Evolutionary conservation across 2,329 filamentous ascomycete species (phyloP).

Genomic region (Chaetomium strumarium): DNA sequence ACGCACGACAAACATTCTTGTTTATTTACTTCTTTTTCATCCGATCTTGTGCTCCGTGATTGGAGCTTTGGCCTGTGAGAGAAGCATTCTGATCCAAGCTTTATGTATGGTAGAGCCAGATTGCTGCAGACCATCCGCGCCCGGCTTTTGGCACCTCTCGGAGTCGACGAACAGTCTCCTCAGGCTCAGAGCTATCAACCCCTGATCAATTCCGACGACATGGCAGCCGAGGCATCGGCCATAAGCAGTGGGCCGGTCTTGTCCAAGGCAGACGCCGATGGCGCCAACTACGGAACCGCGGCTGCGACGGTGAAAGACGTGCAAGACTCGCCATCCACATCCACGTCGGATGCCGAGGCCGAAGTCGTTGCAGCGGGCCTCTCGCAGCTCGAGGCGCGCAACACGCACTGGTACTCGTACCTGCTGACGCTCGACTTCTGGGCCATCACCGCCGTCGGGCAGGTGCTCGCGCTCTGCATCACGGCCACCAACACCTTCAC

Average conservation of each 20-base stretch:
- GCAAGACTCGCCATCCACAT: constrained; percentile 2
- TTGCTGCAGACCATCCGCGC: not conserved
- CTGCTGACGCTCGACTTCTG: constrained; percentile 83
- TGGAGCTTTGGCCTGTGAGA: constrained; percentile 1
- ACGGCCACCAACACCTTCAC: constrained; percentile 91
- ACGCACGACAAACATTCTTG: too few relatives aligned
- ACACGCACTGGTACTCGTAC: constrained; percentile 63
- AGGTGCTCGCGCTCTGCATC: constrained; percentile 82
- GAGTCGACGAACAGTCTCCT: not conserved
- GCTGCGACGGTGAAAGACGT: constrained; percentile 23
- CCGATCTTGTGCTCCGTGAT: too few relatives aligned
- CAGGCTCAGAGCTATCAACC: not conserved
- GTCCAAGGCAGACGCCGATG: constrained; percentile 28
- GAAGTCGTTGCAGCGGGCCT: constrained; percentile 16
- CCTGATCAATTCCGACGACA: constrained; percentile 1
- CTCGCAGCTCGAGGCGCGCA: constrained; percentile 45
- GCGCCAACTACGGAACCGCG: constrained; percentile 23
- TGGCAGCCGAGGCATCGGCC: constrained; percentile 5
- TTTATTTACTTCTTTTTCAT: too few relatives aligned
- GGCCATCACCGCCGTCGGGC: constrained; percentile 72
- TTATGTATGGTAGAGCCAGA: constrained; percentile 1
- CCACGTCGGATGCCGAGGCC: constrained; percentile 11
- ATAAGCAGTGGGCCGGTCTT: constrained; percentile 12
- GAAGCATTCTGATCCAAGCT: not conserved
- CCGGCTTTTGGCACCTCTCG: not conserved